Percentiles rank a stretch among this genome's conserved stretches.
Conservation (phyloP, 78 protist species). For the Isochrysis galbana region DNA sequence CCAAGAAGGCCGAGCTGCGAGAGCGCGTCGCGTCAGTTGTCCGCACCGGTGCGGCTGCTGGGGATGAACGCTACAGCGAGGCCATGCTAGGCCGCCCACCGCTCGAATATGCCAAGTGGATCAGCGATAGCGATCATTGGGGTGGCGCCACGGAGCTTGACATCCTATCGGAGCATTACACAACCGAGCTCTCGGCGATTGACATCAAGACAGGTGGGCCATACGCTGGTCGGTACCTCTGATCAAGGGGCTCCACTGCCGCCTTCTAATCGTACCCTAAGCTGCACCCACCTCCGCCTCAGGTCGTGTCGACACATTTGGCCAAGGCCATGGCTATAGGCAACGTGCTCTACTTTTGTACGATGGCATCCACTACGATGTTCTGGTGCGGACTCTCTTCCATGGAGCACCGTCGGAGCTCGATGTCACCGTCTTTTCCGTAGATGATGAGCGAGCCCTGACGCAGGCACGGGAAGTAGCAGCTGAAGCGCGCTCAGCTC, state of each 20-base stretch:
- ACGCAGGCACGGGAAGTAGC: background rate
- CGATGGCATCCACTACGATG: conserved; percentile 11
- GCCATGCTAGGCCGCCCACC: background rate
- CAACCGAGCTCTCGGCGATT: background rate
- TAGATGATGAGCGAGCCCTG: background rate
- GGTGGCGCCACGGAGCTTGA: background rate
- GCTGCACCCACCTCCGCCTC: too few relatives aligned
- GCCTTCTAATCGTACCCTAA: too few relatives aligned
- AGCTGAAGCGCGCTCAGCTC: background rate
- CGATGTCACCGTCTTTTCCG: background rate
- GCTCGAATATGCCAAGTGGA: background rate
- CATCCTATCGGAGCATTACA: background rate
- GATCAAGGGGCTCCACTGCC: background rate
- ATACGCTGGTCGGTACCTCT: background rate
- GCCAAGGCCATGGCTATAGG: background rate
- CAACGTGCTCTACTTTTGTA: background rate
- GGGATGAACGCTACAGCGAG: background rate
- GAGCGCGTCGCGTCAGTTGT: background rate
- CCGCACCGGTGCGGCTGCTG: background rate
- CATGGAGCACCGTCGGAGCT: background rate
- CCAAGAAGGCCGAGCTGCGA: background rate
- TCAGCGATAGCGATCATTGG: background rate
- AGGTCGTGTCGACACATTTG: too few relatives aligned
- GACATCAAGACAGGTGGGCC: background rate
- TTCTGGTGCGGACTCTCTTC: background rate